Evolutionary conservation across 2,329 filamentous ascomycete genomes (phyloP), one percentile per base, ranked within the genome.

Genomic region (Lasiodiplodia citricola): DNA sequence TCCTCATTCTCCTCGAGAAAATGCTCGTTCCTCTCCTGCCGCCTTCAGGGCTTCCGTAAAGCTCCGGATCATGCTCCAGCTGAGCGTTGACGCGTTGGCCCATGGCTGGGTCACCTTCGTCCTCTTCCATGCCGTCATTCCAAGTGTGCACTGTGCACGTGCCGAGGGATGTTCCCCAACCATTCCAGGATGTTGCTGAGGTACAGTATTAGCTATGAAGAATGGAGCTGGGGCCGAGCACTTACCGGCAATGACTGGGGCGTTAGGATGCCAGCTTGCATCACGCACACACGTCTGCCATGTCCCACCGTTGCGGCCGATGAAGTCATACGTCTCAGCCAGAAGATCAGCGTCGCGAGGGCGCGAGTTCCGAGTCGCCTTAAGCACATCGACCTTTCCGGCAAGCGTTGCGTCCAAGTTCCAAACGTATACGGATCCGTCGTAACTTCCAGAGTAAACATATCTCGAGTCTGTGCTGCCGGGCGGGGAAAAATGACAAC

Each of bases 401-500:
- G 92, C 93, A 13, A 92, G 76, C 0, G 94, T 97, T 38, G 93
- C 94, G 76, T 99, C 94, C 80, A 98, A 83, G 76, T 98, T 98
- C 87, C 92, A 99, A 52, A 98, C 87, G 74, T 94, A 95, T 0
- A 97, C 92, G 69, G 91, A 92, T 60, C 96, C 96, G 73, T 97
- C 93, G 71, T 93, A 89, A 74, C 92, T 96, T 25, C 96, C 96
- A 23, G 91, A 92, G 81, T 97, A 98, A 25, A 99, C 94, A 76
- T 97, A 98, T 74, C 93, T 87, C 10, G 92, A 94, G 77, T 97
- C 92, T 2, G 93, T 95, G 76, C 92, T 94, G 13, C 87, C 88
- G 0, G 93, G 89, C 0, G 96, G 96, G 38, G 92, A 96, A 81
- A 99, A 99, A 80, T 98, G 95, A 75, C 96, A 98, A 70, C 96